Evolutionary conservation across 2,329 filamentous ascomycete genomes (phyloP).

Genomic region (Aspergillus candidus): DNA sequence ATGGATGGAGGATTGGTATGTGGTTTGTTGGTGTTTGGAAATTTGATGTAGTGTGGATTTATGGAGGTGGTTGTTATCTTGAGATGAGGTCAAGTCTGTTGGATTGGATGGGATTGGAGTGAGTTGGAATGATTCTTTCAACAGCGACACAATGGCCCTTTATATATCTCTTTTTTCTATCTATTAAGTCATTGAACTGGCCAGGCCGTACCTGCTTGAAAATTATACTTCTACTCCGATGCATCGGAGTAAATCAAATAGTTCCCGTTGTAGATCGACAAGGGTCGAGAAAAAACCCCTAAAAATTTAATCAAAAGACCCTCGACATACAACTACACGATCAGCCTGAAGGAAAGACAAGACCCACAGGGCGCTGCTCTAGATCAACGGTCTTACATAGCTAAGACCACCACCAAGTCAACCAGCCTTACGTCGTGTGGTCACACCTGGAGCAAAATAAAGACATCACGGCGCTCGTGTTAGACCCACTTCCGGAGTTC

Average conservation of each 20-base stretch:
- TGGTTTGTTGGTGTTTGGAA: neutral
- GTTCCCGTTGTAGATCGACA: too few species aligned
- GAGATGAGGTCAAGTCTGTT: neutral
- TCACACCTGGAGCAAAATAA: too few species aligned
- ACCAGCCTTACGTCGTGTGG: too few species aligned
- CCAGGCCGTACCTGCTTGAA: neutral
- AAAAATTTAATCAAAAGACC: neutral
- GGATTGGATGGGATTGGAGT: neutral
- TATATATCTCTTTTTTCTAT: neutral
- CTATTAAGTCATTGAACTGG: too few species aligned
- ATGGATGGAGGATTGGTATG: neutral
- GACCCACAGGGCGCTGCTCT: too few species aligned
- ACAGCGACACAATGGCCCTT: neutral
- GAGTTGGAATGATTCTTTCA: too few species aligned
- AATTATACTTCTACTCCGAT: neutral
- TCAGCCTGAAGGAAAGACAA: neutral
- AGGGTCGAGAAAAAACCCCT: too few species aligned
- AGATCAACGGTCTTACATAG: too few species aligned
- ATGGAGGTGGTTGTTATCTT: neutral
- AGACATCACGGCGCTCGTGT: too few species aligned
- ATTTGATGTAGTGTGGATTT: neutral
- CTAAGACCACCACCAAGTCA: too few species aligned
- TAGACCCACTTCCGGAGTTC: too few species aligned
- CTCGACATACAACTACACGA: neutral
- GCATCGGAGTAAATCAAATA: neutral